phyloP scores from a whole-genome alignment of 2,329 filamentous ascomycete species.

The Raffaelea deltoideospora region DNA sequence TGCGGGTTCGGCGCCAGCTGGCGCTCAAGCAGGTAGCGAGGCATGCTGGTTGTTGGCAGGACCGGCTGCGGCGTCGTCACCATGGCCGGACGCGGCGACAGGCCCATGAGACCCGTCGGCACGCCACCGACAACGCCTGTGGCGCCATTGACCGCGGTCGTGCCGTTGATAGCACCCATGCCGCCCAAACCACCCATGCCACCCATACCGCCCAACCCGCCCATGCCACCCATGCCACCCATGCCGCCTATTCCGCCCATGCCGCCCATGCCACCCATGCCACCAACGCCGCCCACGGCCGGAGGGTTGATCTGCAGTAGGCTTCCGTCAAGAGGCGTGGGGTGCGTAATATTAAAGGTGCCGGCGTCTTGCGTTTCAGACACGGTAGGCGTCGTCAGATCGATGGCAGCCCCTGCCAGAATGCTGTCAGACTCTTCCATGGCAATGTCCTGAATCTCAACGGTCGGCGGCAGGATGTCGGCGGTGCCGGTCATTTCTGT shows the following conservation, averaged over 20 bases:
- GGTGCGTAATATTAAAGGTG: conserved; percentile 88
- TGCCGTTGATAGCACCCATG: conserved; percentile 66
- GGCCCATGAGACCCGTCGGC: conserved; percentile 33
- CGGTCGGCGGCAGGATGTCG: conserved; percentile 58
- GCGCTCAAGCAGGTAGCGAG: conserved; percentile 66
- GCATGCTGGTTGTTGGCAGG: conserved; percentile 54
- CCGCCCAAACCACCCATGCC: background rate
- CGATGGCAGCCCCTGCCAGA: conserved; percentile 59
- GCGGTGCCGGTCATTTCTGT: conserved; percentile 66
- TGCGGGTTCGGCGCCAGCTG: conserved; percentile 53
- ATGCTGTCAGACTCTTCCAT: conserved; percentile 72
- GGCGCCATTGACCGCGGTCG: conserved; percentile 36
- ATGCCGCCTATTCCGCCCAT: background rate
- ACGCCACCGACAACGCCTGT: no score
- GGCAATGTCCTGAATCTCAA: conserved; percentile 69
- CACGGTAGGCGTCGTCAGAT: conserved; percentile 60
- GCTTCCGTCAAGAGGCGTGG: conserved; percentile 70
- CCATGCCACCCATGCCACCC: background rate
- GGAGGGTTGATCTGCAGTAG: conserved; percentile 50
- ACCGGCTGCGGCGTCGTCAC: conserved; percentile 62
- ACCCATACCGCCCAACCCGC: background rate
- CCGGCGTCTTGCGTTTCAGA: conserved; percentile 78
- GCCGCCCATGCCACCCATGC: background rate
- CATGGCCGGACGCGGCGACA: conserved; percentile 59
- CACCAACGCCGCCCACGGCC: background rate